A percentile compares a stretch with the other conserved stretches of the same genome.
These are phyloP conservation scores for Trichoderma virens DNA, from an alignment of 495 filamentous ascomycete species.

Conservation along the genomic window DNA sequence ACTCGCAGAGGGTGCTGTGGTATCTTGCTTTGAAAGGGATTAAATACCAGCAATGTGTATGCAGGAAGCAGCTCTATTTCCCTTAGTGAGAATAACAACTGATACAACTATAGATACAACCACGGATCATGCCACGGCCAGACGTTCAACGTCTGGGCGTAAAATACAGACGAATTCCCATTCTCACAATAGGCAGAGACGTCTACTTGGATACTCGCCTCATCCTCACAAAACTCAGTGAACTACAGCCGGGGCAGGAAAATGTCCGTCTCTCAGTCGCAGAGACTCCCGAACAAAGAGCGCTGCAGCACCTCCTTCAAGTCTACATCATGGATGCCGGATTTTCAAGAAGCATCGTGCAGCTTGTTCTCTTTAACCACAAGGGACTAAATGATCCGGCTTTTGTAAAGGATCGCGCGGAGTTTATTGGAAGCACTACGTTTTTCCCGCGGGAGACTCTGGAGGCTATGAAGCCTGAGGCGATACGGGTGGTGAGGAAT, in stretches of 20 bases:
- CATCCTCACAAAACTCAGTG: slow-evolving; percentile 51
- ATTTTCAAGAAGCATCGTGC: slow-evolving; percentile 38
- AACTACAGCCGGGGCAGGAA: slow-evolving; percentile 27
- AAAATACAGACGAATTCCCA: slow-evolving; percentile 56
- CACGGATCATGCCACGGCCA: slow-evolving; percentile 49
- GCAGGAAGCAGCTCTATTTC: slow-evolving; percentile 12
- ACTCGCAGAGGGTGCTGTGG: slow-evolving; percentile 49
- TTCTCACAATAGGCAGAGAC: slow-evolving; percentile 49
- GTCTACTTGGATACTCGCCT: slow-evolving; percentile 52
- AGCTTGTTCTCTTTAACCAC: slow-evolving; percentile 39
- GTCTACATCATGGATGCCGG: slow-evolving; percentile 29
- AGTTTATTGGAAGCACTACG: slow-evolving; percentile 19
- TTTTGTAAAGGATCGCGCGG: slow-evolving; percentile 47
- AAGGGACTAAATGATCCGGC: slow-evolving; percentile 40
- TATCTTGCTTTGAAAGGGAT: slow-evolving; percentile 52
- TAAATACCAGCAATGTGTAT: slow-evolving; percentile 48
- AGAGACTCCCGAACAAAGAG: slow-evolving; percentile 12
- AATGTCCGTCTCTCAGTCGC: not conserved
- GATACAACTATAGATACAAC: slow-evolving; percentile 39
- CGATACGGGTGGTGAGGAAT: slow-evolving; percentile 32
- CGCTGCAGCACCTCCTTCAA: slow-evolving; percentile 19
- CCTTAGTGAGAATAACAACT: not conserved
- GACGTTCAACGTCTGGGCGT: slow-evolving; percentile 48
- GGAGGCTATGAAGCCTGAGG: slow-evolving; percentile 35
- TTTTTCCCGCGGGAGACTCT: slow-evolving; percentile 15